Percentiles rank a stretch among this genome's conserved stretches.
Conservation (phyloP, 2,329 filamentous ascomycete genomes). For the Corinectria fuckeliana region DNA sequence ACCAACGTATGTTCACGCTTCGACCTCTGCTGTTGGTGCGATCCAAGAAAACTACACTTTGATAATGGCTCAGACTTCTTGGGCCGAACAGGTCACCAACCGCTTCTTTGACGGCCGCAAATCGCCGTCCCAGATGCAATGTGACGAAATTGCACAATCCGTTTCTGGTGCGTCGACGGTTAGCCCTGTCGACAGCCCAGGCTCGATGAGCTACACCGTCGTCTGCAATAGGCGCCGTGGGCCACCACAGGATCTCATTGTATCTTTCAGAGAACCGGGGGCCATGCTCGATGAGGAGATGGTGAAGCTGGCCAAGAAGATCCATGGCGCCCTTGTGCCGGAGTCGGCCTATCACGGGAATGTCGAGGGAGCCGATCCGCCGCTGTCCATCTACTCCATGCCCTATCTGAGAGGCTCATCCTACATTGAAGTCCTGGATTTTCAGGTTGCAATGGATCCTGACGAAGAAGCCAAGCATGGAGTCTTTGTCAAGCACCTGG, state of each 20-base stretch:
- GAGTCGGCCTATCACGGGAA: constrained; percentile 30
- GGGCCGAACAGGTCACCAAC: constrained; percentile 19
- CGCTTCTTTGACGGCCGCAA: constrained; percentile 29
- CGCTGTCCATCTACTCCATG: constrained; percentile 33
- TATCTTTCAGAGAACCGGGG: constrained; percentile 25
- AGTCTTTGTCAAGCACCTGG: constrained; percentile 25
- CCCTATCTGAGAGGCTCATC: constrained; percentile 34
- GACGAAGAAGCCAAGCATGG: constrained; percentile 22
- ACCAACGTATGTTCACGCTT: constrained; percentile 1
- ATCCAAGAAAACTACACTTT: constrained; percentile 7
- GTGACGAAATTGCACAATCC: constrained; percentile 29
- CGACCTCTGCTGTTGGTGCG: background rate
- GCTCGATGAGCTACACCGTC: constrained; percentile 41
- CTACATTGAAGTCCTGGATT: constrained; percentile 31
- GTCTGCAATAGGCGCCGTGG: constrained; percentile 27
- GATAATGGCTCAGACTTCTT: constrained; percentile 18
- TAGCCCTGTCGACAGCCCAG: constrained; percentile 34
- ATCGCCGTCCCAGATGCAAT: constrained; percentile 33
- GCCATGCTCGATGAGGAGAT: constrained; percentile 19
- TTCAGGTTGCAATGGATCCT: constrained; percentile 27
- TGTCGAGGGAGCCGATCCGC: constrained; percentile 35
- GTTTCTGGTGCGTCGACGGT: constrained; percentile 29
- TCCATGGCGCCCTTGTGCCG: constrained; percentile 38
- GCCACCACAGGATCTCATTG: constrained; percentile 15
- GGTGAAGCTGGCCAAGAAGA: constrained; percentile 33